Conservation (phyloP, 1,139 yeast genomes). For the Eremothecium coryli region DNA sequence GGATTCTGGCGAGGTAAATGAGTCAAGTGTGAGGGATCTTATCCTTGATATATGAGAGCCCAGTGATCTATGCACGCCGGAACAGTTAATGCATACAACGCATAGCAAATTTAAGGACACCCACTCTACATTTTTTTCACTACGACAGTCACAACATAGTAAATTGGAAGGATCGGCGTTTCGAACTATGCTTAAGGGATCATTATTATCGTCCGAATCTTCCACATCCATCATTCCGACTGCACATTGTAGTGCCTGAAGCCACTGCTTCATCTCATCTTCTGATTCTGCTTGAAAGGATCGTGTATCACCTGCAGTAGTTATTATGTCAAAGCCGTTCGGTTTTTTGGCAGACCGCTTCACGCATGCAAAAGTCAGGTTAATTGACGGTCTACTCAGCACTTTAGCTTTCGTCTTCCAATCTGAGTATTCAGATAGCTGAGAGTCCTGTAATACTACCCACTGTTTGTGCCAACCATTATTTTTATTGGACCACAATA, state of each 20-base stretch:
- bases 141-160: slow-evolving; percentile 73
- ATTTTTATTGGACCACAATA: slow-evolving; percentile 54
- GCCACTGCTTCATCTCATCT: slow-evolving; percentile 64
- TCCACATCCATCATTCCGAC: slow-evolving; percentile 13
- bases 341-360: slow-evolving; percentile 28
- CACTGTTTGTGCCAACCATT: slow-evolving; percentile 86
- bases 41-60: slow-evolving; percentile 69
- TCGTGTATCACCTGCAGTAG: slow-evolving; percentile 60
- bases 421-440: slow-evolving; percentile 62
- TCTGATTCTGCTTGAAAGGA: slow-evolving; percentile 70
- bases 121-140: slow-evolving; percentile 69
- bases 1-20: slow-evolving; percentile 45
- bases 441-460: slow-evolving; percentile 66
- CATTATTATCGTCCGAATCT: slow-evolving; percentile 15
- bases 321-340: slow-evolving; percentile 63
- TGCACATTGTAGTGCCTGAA: slow-evolving; percentile 35
- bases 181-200: slow-evolving; percentile 37
- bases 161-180: slow-evolving; percentile 47
- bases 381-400: slow-evolving; percentile 61
- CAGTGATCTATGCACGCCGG: slow-evolving; percentile 65
- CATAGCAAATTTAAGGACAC: slow-evolving; percentile 67
- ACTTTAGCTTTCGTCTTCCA: slow-evolving; percentile 63
- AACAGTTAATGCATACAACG: slow-evolving; percentile 74
- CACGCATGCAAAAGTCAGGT: slow-evolving; percentile 62
- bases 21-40: slow-evolving; percentile 71